These are phyloP conservation scores for Pythium guiyangense DNA, from an alignment of 352 stramenopile genomes.

Conservation along the genomic window DNA sequence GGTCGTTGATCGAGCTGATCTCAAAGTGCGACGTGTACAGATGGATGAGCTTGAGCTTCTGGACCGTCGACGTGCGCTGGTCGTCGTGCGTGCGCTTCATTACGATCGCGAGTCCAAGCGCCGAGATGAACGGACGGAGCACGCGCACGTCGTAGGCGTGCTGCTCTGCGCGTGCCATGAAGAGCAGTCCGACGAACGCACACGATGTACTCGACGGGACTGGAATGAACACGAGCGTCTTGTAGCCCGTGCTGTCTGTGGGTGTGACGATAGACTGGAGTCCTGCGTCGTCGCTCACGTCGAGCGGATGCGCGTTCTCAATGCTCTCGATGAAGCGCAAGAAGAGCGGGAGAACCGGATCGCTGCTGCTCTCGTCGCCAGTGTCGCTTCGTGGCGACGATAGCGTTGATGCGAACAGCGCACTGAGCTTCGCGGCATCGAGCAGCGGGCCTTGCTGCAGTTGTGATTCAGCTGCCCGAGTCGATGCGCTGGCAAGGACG, in stretches of 20 bases:
- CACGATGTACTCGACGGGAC: slow-evolving; percentile 29
- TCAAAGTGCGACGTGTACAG: slow-evolving; percentile 64
- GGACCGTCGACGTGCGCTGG: slow-evolving; percentile 45
- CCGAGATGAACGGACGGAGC: slow-evolving; percentile 49
- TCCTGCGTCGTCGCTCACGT: slow-evolving; percentile 32
- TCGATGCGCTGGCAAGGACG: slow-evolving; percentile 20
- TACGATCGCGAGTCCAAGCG: slow-evolving; percentile 37
- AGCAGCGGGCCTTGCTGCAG: background rate
- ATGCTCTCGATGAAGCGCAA: slow-evolving; percentile 35
- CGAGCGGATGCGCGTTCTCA: slow-evolving; percentile 23
- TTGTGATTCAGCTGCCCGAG: background rate
- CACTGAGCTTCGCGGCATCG: slow-evolving; percentile 6
- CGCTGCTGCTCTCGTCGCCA: background rate
- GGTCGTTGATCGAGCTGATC: slow-evolving; percentile 64
- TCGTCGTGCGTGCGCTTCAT: slow-evolving; percentile 57
- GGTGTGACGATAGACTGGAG: slow-evolving; percentile 21
- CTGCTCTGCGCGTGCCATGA: slow-evolving; percentile 4
- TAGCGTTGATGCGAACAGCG: slow-evolving; percentile 5
- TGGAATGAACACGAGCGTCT: slow-evolving; percentile 44
- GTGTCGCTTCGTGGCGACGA: no score
- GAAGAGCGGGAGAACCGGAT: slow-evolving; percentile 18
- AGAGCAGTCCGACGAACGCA: slow-evolving; percentile 9
- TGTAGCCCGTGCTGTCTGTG: background rate
- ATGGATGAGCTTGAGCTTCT: slow-evolving; percentile 65
- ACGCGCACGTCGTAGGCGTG: slow-evolving; percentile 12